Base-by-base conservation (phyloP, 2,329 filamentous ascomycete species). In the Aspergillus pseudotamarii region DNA sequence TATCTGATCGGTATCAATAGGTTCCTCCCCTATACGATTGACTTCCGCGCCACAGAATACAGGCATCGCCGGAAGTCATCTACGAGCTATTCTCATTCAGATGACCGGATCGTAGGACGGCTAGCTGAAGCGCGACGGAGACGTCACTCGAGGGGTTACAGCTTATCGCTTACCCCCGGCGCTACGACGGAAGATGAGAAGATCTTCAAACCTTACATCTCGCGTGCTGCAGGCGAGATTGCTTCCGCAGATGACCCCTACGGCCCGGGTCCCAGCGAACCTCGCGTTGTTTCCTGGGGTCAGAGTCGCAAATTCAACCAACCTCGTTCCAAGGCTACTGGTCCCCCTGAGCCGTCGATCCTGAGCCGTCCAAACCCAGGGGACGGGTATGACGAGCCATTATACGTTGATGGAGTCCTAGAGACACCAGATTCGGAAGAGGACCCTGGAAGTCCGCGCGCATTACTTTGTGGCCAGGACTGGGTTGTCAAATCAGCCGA, bases 401-500 rank as follows among this genome's bases (percentile, higher is more conserved):
- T 57, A 23, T 55, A 66, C 28, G 19, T 72, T 51, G 66, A 73
- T 66, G 68, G 62, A 48, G 64, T 62, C 4, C 43, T 57, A 19
- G 65, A 64, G 14, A 59, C 36, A 12, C 55, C 53, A 12, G 60
- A 53, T n/a, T 63, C 62, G 4, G 64, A 68, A 58, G 68, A 66
- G 41, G 69, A 70, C 74, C 85, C 88, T 61, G 90, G 86, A 72
- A 88, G 88, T 69, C 89, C 91, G 16, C 68, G 69, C 12, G 66
- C 66, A 11, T 36, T 90, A 57, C 91, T 93, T 70, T 89, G 91
- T 55, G 86, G 88, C 32, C 89, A 90, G 28, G 85, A 89, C 61
- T 97, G 93, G 91, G 89, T 85, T 48, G 87, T 97, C 45, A 91
- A 93, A 64, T 89, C 90, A 64, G 92, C 93, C 2, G 90, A 96